Base-by-base conservation (phyloP, 2,329 filamentous ascomycete species). In the Apiospora hydei region DNA sequence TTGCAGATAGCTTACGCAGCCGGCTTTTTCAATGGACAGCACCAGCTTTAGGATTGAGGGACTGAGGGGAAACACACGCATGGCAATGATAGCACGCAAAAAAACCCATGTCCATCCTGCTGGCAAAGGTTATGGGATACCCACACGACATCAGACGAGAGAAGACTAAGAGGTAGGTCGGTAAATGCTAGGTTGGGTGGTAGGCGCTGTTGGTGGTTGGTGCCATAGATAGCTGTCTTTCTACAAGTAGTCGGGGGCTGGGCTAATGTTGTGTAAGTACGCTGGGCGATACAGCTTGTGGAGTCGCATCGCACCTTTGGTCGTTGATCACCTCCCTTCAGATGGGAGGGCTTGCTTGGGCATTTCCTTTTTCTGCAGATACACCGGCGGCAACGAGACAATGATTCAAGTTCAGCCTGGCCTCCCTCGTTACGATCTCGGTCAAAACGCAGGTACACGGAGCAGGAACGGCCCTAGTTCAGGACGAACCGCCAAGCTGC, bases 341-440 rank as follows among this genome's bases (percentile, higher is more conserved):
- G 26, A n/a, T 18, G 5, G 14, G 30, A n/a, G 4, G 44, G 18
- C 18, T 64, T 41, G 57, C 34, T 38, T 38, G 7, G 57, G 57
- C 21, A 18, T n/a, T 64, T 41, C 0, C 57, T 64, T 41, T 64
- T 64, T 41, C 57, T 64, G 57, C 57, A 64, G 57, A 34, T 41
- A 64, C 30, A 38, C 57, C 57, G 30, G 57, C 57, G 57, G 57
- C 57, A 41, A 64, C 57, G 57, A 64, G 57, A 64, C 57, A 64
- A 41, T 41, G 57, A 41, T 41, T 64, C 57, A 41, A 1, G 57
- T 64, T 26, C 21, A 34, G 18, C 34, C 21, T 34, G 57, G 21
- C 6, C 16, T 38, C 18, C 53, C 18, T 64, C 57, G 57, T 41
- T 64, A 41, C 34, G 7, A 34, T 61, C 14, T 61, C 53, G 34